Evolutionary conservation across 331 rosid genomes (phyloP).

Genomic region (Stylosanthes scabra): DNA sequence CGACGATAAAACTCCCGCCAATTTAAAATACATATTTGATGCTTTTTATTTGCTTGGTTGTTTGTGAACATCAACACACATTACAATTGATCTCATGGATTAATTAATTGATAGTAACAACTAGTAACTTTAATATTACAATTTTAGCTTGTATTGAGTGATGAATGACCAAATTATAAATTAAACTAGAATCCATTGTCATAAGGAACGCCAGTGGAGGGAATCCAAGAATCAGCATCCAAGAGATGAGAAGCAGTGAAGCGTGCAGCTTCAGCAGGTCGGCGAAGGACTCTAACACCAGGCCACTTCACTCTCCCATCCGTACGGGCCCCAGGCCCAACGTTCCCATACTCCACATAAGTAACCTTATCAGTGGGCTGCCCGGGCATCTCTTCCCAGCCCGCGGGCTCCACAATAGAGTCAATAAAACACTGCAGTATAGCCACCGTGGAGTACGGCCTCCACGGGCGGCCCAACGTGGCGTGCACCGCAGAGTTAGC

Average conservation of each 20-base stretch:
- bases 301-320: conserved; percentile 36
- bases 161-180: too few species aligned
- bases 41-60: too few species aligned
- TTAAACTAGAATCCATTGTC: conserved; percentile 19
- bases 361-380: conserved; percentile 41
- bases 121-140: too few species aligned
- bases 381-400: conserved; percentile 49
- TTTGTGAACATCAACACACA: too few species aligned
- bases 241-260: conserved; percentile 47
- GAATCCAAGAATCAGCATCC: conserved; percentile 52
- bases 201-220: conserved; percentile 45
- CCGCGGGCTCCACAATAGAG: conserved; percentile 45
- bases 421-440: conserved; percentile 39
- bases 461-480: conserved; percentile 45
- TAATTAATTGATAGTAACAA: too few species aligned
- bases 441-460: conserved; percentile 44
- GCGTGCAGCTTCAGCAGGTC: conserved; percentile 4
- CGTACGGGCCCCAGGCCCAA: conserved; percentile 47
- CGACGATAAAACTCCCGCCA: too few species aligned
- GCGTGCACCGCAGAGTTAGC: conserved; percentile 33
- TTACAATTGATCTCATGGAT: too few species aligned
- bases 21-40: too few species aligned
- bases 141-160: too few species aligned
- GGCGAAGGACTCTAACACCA: conserved; percentile 14
- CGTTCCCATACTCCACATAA: conserved; percentile 38